A percentile compares a stretch with the other conserved stretches of the same genome.
Conservation (phyloP, 2,329 filamentous ascomycete species). For the Grosmannia clavigera region DNA sequence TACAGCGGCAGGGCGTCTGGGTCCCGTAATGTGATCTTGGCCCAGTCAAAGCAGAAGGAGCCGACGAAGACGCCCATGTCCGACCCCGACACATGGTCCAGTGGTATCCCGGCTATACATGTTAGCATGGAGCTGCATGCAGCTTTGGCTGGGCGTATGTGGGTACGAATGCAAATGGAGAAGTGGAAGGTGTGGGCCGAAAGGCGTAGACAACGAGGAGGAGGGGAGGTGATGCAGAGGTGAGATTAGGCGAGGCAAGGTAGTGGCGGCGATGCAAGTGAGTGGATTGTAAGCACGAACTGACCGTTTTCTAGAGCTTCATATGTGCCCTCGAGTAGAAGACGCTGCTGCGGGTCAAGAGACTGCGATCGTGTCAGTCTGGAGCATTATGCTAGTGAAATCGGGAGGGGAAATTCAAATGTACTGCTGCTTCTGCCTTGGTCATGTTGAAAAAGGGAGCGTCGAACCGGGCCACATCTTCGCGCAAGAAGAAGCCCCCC, state of each 20-base stretch:
- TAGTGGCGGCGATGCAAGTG: neutral
- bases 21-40: slow-evolving; percentile 12
- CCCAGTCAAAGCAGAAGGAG: slow-evolving; percentile 19
- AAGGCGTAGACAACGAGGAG: neutral
- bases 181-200: neutral
- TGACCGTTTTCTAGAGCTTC: slow-evolving; percentile 16
- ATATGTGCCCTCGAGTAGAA: slow-evolving; percentile 14
- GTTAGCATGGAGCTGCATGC: neutral
- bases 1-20: slow-evolving; percentile 18
- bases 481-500: slow-evolving; percentile 20
- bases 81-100: slow-evolving; percentile 11
- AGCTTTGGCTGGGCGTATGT: neutral
- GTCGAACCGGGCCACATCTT: slow-evolving; percentile 13
- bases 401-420: slow-evolving; percentile 2
- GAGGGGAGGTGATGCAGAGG: neutral
- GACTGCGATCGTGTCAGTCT: neutral
- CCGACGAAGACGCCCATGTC: slow-evolving; percentile 14
- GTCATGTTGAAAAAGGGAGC: slow-evolving; percentile 20
- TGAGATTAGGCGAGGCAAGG: neutral
- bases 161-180: neutral
- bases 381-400: too few relatives aligned
- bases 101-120: slow-evolving; percentile 12
- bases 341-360: slow-evolving; percentile 13
- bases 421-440: slow-evolving; percentile 16
- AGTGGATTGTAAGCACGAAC: neutral